Conservation (phyloP, 108 stramenopile species). For the Cyclotella choctawhatcheeana region DNA sequence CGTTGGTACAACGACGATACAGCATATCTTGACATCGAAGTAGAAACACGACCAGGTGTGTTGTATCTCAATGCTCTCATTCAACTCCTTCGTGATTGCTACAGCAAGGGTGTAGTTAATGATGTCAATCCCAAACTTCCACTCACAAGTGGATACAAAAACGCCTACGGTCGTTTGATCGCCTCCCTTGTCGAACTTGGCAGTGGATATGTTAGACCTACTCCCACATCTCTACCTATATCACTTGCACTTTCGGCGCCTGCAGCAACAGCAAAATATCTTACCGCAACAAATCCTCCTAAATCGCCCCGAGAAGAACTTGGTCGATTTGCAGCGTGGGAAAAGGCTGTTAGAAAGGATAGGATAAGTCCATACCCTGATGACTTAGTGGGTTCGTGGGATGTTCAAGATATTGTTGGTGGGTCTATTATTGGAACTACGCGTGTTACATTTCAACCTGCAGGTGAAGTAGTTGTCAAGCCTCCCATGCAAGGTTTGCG, state of each 20-base stretch:
- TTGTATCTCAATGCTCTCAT: conserved; percentile 81
- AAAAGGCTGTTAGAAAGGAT: conserved; percentile 67
- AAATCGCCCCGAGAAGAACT: conserved; percentile 78
- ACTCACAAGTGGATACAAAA: conserved; percentile 66
- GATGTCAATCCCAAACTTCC: conserved; percentile 65
- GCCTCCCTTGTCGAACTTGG: conserved; percentile 76
- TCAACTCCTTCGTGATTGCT: conserved; percentile 67
- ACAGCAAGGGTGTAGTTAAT: conserved; percentile 67
- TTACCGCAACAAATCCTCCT: conserved; percentile 49
- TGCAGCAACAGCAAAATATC: conserved; percentile 41
- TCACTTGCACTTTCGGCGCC: conserved; percentile 54
- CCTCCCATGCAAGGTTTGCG: conserved; percentile 79
- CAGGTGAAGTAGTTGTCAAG: conserved; percentile 69
- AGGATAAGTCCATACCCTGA: conserved; percentile 73
- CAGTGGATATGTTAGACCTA: conserved; percentile 81
- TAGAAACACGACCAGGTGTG: conserved; percentile 74
- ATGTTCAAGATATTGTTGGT: conserved; percentile 80
- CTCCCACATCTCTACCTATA: conserved; percentile 31
- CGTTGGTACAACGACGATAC: conserved; percentile 79
- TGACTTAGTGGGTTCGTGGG: conserved; percentile 81
- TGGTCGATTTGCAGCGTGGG: conserved; percentile 85
- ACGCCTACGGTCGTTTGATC: conserved; percentile 77
- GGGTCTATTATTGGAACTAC: conserved; percentile 79
- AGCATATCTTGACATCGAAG: conserved; percentile 10
- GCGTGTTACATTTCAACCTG: conserved; percentile 60